Evolutionary conservation across 768 basidiomycete species (phyloP).

Genomic region (Panus rudis): DNA sequence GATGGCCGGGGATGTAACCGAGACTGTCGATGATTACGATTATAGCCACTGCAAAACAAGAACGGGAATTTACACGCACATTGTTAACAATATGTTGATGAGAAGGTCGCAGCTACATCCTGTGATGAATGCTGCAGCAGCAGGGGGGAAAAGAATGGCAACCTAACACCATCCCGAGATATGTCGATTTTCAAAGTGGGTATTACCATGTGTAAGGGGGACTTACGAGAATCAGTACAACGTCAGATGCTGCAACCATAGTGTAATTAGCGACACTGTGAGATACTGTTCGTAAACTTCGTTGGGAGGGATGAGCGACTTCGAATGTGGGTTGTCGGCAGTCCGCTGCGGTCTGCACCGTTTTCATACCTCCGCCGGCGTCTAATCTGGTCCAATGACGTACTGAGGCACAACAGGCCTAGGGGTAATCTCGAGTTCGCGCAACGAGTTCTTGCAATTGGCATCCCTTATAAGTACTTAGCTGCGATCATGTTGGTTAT

Average conservation of each 20-base stretch:
- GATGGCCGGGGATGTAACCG: constrained; percentile 66
- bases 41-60: background rate
- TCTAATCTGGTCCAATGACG: no score
- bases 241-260: constrained; percentile 43
- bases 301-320: no score
- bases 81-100: constrained; percentile 74
- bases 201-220: background rate
- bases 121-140: constrained; percentile 67
- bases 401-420: no score
- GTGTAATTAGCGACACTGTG: background rate
- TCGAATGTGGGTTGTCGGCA: no score
- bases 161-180: constrained; percentile 37
- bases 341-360: no score
- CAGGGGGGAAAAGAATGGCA: constrained; percentile 76
- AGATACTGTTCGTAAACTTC: no score
- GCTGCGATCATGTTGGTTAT: no score
- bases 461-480: no score
- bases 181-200: background rate
- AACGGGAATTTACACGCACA: constrained; percentile 38
- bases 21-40: constrained; percentile 35
- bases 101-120: constrained; percentile 85
- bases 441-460: no score
- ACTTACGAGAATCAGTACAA: constrained; percentile 71
- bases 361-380: no score
- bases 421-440: no score